Conservation (phyloP, 2,329 filamentous ascomycete species). For the Magnaporthiopsis rhizophila region DNA sequence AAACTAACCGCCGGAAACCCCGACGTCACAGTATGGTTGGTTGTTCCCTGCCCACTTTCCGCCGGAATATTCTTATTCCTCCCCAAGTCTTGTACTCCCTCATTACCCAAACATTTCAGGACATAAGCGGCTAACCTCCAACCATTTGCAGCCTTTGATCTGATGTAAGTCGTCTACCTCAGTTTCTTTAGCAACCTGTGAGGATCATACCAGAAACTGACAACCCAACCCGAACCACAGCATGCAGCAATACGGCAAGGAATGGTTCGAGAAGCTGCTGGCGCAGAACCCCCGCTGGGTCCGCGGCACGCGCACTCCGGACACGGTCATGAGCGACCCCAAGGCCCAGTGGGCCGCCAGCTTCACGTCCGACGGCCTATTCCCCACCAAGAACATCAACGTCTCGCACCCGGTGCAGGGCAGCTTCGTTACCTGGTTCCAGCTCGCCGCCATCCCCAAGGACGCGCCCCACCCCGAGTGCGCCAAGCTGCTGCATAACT, state of each 20-base stretch:
- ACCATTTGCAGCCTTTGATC: too few relatives aligned
- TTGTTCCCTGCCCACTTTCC: too few relatives aligned
- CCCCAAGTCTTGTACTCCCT: too few relatives aligned
- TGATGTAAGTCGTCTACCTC: not conserved
- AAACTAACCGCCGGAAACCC: slow-evolving; percentile 16
- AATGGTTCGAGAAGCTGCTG: slow-evolving; percentile 39
- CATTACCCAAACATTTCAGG: too few relatives aligned
- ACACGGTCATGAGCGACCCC: slow-evolving; percentile 21
- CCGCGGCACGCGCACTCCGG: slow-evolving; percentile 38
- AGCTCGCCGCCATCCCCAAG: slow-evolving; percentile 38
- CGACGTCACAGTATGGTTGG: too few relatives aligned
- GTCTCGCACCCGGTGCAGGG: slow-evolving; percentile 26
- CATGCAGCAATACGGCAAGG: slow-evolving; percentile 30
- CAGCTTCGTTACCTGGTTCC: slow-evolving; percentile 38
- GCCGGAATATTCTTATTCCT: too few relatives aligned
- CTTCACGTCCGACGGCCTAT: slow-evolving; percentile 23
- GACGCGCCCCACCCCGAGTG: slow-evolving; percentile 40
- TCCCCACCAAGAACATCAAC: slow-evolving; percentile 15
- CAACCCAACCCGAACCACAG: slow-evolving; percentile 13
- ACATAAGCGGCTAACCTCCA: too few relatives aligned
- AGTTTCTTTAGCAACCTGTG: too few relatives aligned
- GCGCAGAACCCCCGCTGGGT: slow-evolving; percentile 45
- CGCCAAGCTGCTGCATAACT: slow-evolving; percentile 42
- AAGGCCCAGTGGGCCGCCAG: slow-evolving; percentile 22
- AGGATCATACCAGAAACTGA: not conserved